phyloP scores from a whole-genome alignment of 139 green algal genomes.

The Auxenochlorella pyrenoidosa region DNA sequence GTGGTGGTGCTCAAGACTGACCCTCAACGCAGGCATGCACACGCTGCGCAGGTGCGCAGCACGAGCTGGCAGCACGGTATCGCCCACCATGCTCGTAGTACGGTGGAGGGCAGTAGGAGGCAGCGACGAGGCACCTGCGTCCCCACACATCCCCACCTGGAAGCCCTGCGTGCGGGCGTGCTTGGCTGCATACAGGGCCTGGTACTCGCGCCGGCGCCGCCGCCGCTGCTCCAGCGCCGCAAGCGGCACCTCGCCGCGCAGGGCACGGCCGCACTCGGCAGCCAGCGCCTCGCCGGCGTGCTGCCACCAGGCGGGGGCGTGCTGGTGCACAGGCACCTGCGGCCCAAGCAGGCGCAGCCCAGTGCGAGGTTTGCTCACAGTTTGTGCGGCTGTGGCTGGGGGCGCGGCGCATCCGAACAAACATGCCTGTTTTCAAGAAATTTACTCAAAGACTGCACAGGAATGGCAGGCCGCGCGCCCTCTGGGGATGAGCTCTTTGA shows the following conservation, averaged over 20 bases:
- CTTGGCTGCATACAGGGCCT: conserved; percentile 44
- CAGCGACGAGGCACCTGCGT: background rate
- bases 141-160: background rate
- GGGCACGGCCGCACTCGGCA: conserved; percentile 16
- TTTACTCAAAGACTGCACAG: too few species aligned
- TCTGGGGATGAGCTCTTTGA: too few species aligned
- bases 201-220: conserved; percentile 42
- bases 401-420: too few species aligned
- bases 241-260: conserved; percentile 41
- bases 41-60: background rate
- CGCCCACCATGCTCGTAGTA: background rate
- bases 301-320: conserved; percentile 59
- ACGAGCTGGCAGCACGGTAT: background rate
- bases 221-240: conserved; percentile 24
- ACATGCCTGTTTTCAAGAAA: too few species aligned
- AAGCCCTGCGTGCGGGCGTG: conserved; percentile 19
- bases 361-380: too few species aligned
- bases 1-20: too few species aligned
- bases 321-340: conserved; percentile 39
- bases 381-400: too few species aligned
- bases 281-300: conserved; percentile 47
- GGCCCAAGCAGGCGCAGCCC: too few species aligned
- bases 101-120: background rate
- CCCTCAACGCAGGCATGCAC: background rate
- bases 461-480: too few species aligned